Base-by-base conservation (phyloP, 2,329 filamentous ascomycete genomes). In the Venturia pyrina region DNA sequence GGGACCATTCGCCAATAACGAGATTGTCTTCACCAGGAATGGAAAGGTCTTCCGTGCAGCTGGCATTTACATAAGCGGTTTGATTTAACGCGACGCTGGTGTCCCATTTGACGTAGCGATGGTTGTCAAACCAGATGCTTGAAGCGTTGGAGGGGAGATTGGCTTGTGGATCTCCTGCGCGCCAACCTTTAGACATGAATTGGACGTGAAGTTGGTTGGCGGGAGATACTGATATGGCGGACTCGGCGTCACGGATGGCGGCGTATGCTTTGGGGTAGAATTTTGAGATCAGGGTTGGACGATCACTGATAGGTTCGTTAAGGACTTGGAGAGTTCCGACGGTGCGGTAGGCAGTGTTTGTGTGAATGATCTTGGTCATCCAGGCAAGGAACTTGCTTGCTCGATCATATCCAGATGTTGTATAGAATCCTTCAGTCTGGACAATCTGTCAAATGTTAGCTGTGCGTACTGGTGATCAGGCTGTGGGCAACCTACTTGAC, bases 281-380 rank as follows among this genome's bases (percentile, higher is more conserved):
- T 11, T 68, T 63, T 24, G 66, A 66, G 62, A 72, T 46, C 28
- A 71, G 68, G 62, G 66, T 48, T n/a, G 66, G 21, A 53, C 71
- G 69, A 44, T 78, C 72, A 62, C 78, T 78, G 15, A 81, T 72
- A 3, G 85, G 84, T 71, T 87, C 85, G 70, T 87, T 87, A 65
- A 86, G 75, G 15, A 87, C 73, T 70, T 83, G 79, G 46, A 87
- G 72, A 80, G 85, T 86, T 66, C 84, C 84, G 34, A 86, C 84
- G 57, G 82, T 85, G 64, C 79, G 74, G 71, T 82, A 84, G 40
- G 77, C 78, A 44, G 73, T 63, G 67, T 78, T 80, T 5, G 69
- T 74, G 71, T 86, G 83, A 66, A 85, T 80, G 48, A 78, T 75
- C 46, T 79, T 76, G 13, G 82, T 80, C 70, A 87, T 80, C 79